Percentiles rank a stretch among this genome's conserved stretches.
Evolutionary conservation across 2,329 filamentous ascomycete genomes (phyloP).

Genomic region (Trichoderma polysporum): DNA sequence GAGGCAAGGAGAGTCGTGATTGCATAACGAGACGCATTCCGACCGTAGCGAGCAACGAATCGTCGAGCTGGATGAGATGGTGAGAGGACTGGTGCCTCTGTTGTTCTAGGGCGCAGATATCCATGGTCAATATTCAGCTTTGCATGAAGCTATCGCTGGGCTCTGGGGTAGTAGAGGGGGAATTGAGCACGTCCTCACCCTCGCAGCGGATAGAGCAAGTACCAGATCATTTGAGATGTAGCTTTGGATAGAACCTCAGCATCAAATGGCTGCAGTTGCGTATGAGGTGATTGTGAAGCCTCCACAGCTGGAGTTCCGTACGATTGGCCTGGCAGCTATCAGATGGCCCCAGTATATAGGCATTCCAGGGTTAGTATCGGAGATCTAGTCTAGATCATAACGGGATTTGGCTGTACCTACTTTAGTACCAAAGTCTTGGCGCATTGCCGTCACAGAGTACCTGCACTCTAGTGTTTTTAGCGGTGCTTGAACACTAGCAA

Average conservation of each 20-base stretch:
- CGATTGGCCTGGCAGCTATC: neutral
- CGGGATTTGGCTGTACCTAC: neutral
- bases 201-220: conserved; percentile 73
- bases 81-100: conserved; percentile 66
- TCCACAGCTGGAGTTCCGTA: neutral
- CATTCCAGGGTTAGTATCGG: neutral
- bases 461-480: no score
- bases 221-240: conserved; percentile 63
- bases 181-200: conserved; percentile 53
- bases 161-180: conserved; percentile 16
- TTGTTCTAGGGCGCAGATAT: conserved; percentile 55
- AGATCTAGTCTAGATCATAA: neutral
- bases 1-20: conserved; percentile 71
- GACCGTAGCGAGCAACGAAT: conserved; percentile 67
- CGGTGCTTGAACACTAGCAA: no score
- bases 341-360: conserved; percentile 2
- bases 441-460: neutral
- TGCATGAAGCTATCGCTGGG: neutral
- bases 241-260: neutral
- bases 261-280: neutral
- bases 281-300: neutral
- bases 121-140: neutral
- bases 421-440: neutral
- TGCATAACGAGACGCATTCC: conserved; percentile 70
- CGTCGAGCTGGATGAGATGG: conserved; percentile 64